A percentile compares a stretch with the other conserved stretches of the same genome.
Conservation (phyloP, 1,139 yeast species). For the Debaryomyces robertsiae region DNA sequence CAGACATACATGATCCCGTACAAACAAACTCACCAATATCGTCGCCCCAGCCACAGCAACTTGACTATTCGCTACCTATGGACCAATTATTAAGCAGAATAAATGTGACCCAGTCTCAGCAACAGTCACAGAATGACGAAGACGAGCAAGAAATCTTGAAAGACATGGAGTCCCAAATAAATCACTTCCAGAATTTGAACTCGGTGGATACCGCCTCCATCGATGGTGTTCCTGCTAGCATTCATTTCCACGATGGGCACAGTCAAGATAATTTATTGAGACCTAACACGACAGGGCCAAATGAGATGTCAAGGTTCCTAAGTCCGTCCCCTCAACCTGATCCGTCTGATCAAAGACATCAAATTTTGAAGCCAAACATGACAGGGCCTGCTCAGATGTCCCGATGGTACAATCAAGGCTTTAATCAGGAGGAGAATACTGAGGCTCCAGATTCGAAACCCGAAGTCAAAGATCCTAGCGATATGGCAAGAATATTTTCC, state of each 20-base stretch:
- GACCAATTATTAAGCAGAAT: conserved; percentile 60
- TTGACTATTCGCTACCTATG: conserved; percentile 73
- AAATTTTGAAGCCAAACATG: conserved; percentile 50
- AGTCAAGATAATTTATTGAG: conserved; percentile 30
- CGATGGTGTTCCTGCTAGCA: conserved; percentile 56
- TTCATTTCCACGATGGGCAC: conserved; percentile 33
- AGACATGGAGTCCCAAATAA: conserved; percentile 68
- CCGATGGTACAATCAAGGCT: conserved; percentile 17
- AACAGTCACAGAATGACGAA: conserved; percentile 41
- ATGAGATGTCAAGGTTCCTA: conserved; percentile 37
- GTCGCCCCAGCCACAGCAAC: conserved; percentile 23
- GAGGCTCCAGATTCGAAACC: conserved; percentile 28
- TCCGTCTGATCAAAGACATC: conserved; percentile 1
- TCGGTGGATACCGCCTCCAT: conserved; percentile 67
- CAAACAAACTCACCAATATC: conserved; percentile 25
- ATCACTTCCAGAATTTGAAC: conserved; percentile 62
- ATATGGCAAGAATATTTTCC: conserved; percentile 37
- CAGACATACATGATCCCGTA: conserved; percentile 41
- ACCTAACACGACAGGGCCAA: conserved; percentile 60
- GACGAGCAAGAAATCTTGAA: conserved; percentile 62
- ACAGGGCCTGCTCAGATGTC: conserved; percentile 60
- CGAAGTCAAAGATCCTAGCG: conserved; percentile 42
- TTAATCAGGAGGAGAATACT: conserved; percentile 3
- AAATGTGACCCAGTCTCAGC: conserved; percentile 27
- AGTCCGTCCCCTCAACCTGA: conserved; percentile 27